Evolutionary conservation across 2,329 filamentous ascomycete species (phyloP), one percentile per base, ranked within the genome.

Genomic region (Epichloe sylvatica): DNA sequence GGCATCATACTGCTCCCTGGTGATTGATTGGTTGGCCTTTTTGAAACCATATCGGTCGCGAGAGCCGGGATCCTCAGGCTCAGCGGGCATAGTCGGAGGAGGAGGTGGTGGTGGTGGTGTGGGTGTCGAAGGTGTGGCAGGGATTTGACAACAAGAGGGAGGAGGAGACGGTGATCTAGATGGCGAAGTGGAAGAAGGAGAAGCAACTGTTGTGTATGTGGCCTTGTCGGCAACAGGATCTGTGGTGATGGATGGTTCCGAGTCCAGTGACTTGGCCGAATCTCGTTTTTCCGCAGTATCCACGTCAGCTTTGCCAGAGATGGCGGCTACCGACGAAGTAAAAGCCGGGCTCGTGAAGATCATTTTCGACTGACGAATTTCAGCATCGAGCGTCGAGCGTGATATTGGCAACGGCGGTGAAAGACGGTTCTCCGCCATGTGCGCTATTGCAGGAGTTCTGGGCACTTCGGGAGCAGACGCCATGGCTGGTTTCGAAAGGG

Each of bases 21-120:
- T 84, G 54, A 95, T 76, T 60, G 94, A 83, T 56, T 90, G 83
- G 39, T 82, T 91, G 37, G 80, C 77, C 64, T 96, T 97, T 56
- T 88, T 86, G 70, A 97, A 97, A 3, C 91, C 91, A 60, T 96
- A 95, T 15, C 86, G 78, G 64, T 96, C 90, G 49, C 89, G 80
- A 17, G 66, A 62, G 13, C 64, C 64, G 5, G 75, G 70, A 23
- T 76, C 74, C 51, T 78, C 71, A 3, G 70, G 64, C 13, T 71
- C 67, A 1, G 11, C 36, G 19, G 25, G 11, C n/a, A 41, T 47
- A 51, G 62, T 49, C 53, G 62, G 51, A 33, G 52, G 46, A 39
- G 62, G 51, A 33, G 52, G 46, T 37, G 51, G 51, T 33, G 51
- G 51, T 33, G 51, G 54, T 35, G 35, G 44, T 43, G 39, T 19